Base-by-base conservation (phyloP, 805 yeast genomes). In the Candida nemodendra region DNA sequence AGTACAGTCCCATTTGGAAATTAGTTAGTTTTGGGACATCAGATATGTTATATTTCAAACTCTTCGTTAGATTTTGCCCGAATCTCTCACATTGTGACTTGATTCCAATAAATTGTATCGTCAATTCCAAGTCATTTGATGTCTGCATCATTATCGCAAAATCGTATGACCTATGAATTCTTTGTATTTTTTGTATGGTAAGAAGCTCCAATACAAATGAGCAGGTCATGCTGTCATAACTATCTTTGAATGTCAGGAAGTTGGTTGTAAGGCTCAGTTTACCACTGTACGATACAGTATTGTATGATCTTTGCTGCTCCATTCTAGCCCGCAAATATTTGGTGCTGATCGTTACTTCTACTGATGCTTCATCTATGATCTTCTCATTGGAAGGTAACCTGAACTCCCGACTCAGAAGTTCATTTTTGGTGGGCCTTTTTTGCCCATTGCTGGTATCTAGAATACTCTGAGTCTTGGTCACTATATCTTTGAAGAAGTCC, bases 141-240 rank as follows among this genome's bases (percentile, higher is more conserved):
- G 95, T 77, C 5, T 76, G 70, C 11, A 91, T 63, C n/a, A 79
- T 66, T 14, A 93, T 69, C 2, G 95, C 89, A 62, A 89, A 85
- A 14, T 85, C 81, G 56, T 81, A 84, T 1, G 85, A 71, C 39
- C 79, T 72, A 9, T 95, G 95, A 15, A 88, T 72, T 36, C 97
- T 71, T 57, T 91, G 96, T 13, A 93, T 95, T 44, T 88, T 81
- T 53, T 84, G 80, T 26, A 93, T 65, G 1, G 95, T 78, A 2
- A 90, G 78, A 28, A 93, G 63, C 44, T 91, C 93, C 19, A 91
- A 50, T 3, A 72, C 72, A 53, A 91, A 76, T 5, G 78, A 72
- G 56, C 93, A 84, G 30, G 79, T 74, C 38, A 78, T 71, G 32
- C 72, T 71, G 51, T 88, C 95, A 50, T 78, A 79, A 5, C 76